Percentiles rank a stretch among this genome's conserved stretches.
Evolutionary conservation across 345 rosid genomes (phyloP).

Genomic region (Barbarea vulgaris): DNA sequence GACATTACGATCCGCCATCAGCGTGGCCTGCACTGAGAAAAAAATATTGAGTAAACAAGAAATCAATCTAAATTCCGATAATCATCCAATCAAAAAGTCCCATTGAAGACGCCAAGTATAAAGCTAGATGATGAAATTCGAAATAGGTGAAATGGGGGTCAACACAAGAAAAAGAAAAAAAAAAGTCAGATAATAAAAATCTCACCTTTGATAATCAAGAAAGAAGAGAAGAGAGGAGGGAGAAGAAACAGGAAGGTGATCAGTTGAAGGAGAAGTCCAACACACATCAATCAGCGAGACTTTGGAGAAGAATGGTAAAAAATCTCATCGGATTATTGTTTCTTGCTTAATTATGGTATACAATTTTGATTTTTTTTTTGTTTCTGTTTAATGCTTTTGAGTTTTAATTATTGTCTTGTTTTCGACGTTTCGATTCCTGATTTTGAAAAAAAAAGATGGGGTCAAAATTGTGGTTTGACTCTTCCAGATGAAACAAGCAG

Average conservation of each 20-base stretch:
- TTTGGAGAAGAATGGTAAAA: constrained; percentile 1
- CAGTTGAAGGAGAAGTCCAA: constrained; percentile 4
- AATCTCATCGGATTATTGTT: constrained; percentile 1
- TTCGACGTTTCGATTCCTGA: not conserved
- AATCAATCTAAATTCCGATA: not conserved
- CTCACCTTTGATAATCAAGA: constrained; percentile 27
- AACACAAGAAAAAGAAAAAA: not conserved
- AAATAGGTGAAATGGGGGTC: constrained; percentile 12
- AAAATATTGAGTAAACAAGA: not conserved
- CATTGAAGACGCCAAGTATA: not conserved
- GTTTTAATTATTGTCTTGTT: constrained; percentile 5
- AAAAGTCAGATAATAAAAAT: constrained; percentile 9
- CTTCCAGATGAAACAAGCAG: not conserved
- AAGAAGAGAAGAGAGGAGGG: not conserved
- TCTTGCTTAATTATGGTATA: not conserved
- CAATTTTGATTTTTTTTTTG: not conserved
- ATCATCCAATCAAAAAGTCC: constrained; percentile 4
- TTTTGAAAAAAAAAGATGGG: not conserved
- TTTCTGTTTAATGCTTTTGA: not conserved
- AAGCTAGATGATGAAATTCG: constrained; percentile 7
- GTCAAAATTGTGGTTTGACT: constrained; percentile 33
- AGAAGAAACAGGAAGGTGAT: constrained; percentile 12
- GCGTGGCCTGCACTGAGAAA: constrained; percentile 25
- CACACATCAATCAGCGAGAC: constrained; percentile 23
- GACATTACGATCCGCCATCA: constrained; percentile 50